phyloP scores from a whole-genome alignment of 1,284 basidiomycete species.

The Ganoderma leucocontextum region DNA sequence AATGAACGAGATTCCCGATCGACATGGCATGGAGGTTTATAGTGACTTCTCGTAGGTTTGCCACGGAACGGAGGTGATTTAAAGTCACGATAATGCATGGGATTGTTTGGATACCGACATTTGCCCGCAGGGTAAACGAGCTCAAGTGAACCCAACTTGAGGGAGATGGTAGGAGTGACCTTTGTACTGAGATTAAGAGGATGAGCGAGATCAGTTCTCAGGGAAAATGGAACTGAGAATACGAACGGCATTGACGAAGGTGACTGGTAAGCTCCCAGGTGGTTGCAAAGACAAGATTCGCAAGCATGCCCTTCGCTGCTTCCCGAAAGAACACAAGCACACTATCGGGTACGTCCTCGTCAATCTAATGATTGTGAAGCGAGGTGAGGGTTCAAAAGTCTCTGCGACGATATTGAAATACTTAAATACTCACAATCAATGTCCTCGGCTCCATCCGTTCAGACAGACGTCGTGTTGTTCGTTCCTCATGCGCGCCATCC shows the following conservation, averaged over 20 bases:
- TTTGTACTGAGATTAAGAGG: background rate
- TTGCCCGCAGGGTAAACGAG: too few relatives aligned
- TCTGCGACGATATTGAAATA: too few relatives aligned
- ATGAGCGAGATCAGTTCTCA: background rate
- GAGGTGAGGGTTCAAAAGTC: background rate
- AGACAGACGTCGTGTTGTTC: background rate
- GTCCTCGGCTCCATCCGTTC: background rate
- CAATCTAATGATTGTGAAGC: background rate
- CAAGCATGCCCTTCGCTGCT: background rate
- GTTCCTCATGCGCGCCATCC: background rate
- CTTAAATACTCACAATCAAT: background rate
- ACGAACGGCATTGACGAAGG: background rate
- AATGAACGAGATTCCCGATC: background rate
- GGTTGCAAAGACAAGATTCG: background rate
- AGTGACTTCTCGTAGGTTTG: background rate
- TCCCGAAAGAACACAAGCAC: background rate
- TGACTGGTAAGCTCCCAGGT: background rate
- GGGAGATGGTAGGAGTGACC: background rate
- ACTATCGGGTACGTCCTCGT: too few relatives aligned
- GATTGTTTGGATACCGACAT: background rate
- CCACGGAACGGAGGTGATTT: background rate
- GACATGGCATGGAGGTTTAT: background rate
- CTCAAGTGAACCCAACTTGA: background rate
- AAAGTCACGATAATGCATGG: background rate
- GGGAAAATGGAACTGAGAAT: background rate